Percentiles rank a stretch among this genome's conserved stretches.
Evolutionary conservation across 2,329 filamentous ascomycete genomes (phyloP).

Genomic region (Cordyceps cateniannulata): DNA sequence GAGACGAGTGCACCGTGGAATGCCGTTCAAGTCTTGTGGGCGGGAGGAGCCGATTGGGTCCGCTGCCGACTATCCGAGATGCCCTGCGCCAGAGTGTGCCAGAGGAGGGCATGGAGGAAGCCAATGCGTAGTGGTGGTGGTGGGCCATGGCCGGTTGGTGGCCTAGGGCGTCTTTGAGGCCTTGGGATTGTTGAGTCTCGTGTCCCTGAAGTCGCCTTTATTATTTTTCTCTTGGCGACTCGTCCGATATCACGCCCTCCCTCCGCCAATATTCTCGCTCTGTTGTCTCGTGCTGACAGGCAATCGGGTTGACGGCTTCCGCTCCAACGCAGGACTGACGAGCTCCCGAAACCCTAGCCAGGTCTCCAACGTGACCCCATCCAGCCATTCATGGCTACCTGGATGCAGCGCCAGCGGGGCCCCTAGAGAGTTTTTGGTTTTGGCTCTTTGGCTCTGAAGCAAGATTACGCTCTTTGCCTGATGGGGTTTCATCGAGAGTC

Average conservation of each 20-base stretch:
- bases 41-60: constrained; percentile 14
- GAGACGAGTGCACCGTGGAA: constrained; percentile 6
- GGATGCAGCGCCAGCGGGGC: not conserved
- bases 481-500: constrained; percentile 7
- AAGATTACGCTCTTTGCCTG: constrained; percentile 5
- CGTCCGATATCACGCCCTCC: not conserved
- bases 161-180: not conserved
- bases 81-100: constrained; percentile 6
- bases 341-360: not conserved
- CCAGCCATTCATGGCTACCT: not conserved
- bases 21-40: constrained; percentile 11
- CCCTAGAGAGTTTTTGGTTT: constrained; percentile 1
- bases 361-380: not conserved
- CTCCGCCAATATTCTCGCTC: not conserved
- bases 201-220: not conserved
- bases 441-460: constrained; percentile 7
- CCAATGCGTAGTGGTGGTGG: constrained; percentile 3
- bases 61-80: constrained; percentile 14
- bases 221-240: not conserved
- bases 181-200: not conserved
- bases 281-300: not conserved
- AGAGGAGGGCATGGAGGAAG: constrained; percentile 1
- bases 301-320: not conserved
- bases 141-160: not conserved
- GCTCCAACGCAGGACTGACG: not conserved